Conservation (phyloP, 305 asterid species). For the Lippia alba region DNA sequence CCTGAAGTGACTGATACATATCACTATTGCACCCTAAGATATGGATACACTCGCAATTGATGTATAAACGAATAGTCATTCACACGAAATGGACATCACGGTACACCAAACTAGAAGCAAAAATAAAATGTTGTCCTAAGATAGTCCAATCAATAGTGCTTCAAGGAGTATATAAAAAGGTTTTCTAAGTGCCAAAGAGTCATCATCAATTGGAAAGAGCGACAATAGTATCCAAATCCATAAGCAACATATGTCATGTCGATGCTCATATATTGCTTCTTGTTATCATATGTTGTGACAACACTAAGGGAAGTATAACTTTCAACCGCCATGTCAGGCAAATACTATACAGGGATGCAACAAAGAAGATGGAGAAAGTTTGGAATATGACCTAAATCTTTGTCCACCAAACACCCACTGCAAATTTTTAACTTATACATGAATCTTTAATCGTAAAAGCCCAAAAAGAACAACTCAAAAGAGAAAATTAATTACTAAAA, state of each 20-base stretch:
- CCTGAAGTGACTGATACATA: too few relatives aligned
- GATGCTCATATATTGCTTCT: slow-evolving; percentile 6
- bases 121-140: too few relatives aligned
- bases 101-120: too few relatives aligned
- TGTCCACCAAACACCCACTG: neutral
- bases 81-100: too few relatives aligned
- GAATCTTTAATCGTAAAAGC: slow-evolving; percentile 18
- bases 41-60: too few relatives aligned
- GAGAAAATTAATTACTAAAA: slow-evolving; percentile 10
- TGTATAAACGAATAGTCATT: too few relatives aligned
- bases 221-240: too few relatives aligned
- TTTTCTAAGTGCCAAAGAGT: too few relatives aligned
- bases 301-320: neutral
- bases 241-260: neutral
- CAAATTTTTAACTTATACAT: slow-evolving; percentile 4
- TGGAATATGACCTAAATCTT: neutral
- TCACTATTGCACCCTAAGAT: too few relatives aligned
- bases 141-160: too few relatives aligned
- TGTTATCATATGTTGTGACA: neutral
- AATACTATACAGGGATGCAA: slow-evolving; percentile 17
- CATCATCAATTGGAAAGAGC: too few relatives aligned
- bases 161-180: too few relatives aligned
- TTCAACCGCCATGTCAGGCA: neutral
- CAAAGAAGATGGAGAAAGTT: neutral
- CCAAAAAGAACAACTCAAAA: slow-evolving; percentile 8